Evolutionary conservation across 345 rosid genomes (phyloP), one percentile per base, ranked within the genome.

Genomic region (Gossypium australe): DNA sequence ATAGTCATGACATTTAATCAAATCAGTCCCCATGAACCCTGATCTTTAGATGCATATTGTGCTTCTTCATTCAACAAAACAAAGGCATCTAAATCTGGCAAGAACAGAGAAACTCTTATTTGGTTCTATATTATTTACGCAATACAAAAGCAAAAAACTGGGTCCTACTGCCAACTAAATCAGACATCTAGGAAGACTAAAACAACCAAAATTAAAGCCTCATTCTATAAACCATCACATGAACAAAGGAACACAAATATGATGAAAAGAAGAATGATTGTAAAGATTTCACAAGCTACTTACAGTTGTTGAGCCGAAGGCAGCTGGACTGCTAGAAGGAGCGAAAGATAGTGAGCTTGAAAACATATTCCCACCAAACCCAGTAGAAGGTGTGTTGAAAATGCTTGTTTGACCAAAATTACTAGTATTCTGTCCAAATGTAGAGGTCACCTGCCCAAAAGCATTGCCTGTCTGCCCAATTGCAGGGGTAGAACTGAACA

Each of bases 401-500:
- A 77, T 73, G 84, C 74, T 88, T 71, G 82, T 24, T 76, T 83
- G 91, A 72, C 86, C 89, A 75, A 91, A 87, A 45, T 90, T 80
- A 70, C 85, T 73, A 29, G 79, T 74, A 72, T 70, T 81, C 79
- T 77, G 90, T 75, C 91, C 91, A 12, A 89, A 86, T 27, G 85
- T 13, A 57, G 94, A 47, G 72, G 86, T 71, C 58, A 69, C 69
- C 72, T 82, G 94, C 61, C 92, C 92, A 78, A 91, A 89, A 51
- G 77, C 81, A 81, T 91, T 82, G 44, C 86, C 84, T 64, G 96
- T 76, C 87, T 87, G 97, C 49, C 85, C 89, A 70, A 78, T 62
- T 43, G 86, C 67, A 38, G 90, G 80, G 20, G 80, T 38, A 25
- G 97, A 77, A 71, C 75, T 80, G 78, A 88, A 95, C 76, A 88